A percentile compares a stretch with the other conserved stretches of the same genome.
phyloP scores from a whole-genome alignment of 148 eudicot species.

The Camellia sinensis region DNA sequence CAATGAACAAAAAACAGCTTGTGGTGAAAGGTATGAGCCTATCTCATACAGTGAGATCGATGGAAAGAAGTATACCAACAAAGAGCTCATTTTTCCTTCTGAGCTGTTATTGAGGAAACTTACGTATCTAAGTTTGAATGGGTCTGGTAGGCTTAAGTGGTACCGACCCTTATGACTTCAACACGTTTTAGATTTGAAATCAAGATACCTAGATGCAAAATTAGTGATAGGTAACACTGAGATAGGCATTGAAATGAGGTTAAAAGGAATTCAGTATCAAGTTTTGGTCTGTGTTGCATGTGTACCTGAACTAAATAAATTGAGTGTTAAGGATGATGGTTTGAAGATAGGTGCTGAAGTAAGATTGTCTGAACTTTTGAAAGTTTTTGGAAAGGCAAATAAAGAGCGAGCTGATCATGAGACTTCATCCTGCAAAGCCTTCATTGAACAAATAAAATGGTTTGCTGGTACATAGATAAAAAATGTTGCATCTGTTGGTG shows the following conservation, averaged over 20 bases:
- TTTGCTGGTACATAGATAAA: conserved; percentile 97
- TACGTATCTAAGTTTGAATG: conserved; percentile 56
- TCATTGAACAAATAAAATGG: conserved; percentile 91
- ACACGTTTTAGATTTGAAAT: conserved; percentile 79
- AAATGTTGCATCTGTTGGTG: conserved; percentile 97
- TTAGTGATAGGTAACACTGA: conserved; percentile 86
- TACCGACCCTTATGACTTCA: conserved; percentile 67
- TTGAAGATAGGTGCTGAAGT: conserved; percentile 94
- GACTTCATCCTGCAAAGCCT: conserved; percentile 73
- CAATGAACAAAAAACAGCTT: conserved; percentile 18
- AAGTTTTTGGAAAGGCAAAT: conserved; percentile 39
- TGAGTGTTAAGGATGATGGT: conserved; percentile 67
- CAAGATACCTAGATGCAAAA: conserved; percentile 72
- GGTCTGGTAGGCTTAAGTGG: conserved; percentile 83
- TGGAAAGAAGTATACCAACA: conserved; percentile 70
- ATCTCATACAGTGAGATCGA: conserved; percentile 67
- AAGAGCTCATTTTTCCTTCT: conserved; percentile 95
- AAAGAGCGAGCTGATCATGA: conserved; percentile 57
- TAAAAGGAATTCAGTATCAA: conserved; percentile 72
- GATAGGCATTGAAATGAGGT: conserved; percentile 92
- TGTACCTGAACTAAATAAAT: conserved; percentile 74
- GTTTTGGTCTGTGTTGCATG: conserved; percentile 66
- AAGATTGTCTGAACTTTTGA: conserved; percentile 66
- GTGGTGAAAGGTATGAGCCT: conserved; percentile 33
- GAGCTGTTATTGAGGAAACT: conserved; percentile 63